Evolutionary conservation across 805 yeast species (phyloP), one percentile per base, ranked within the genome.

Genomic region (Lachancea mirantina): DNA sequence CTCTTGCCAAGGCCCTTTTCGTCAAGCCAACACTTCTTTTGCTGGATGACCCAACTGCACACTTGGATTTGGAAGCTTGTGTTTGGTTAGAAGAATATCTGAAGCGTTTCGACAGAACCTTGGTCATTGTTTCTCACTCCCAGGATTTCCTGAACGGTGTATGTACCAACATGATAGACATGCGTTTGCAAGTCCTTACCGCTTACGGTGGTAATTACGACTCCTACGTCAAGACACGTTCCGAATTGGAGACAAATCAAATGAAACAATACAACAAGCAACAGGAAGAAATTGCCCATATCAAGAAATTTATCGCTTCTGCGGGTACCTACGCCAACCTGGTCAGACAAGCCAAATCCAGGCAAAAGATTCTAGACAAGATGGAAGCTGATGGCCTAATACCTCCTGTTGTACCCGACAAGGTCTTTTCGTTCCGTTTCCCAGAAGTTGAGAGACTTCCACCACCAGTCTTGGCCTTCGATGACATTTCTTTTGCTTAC

Each of bases 291-390:
- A 92, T 92, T 55, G 85, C 78, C 23, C 97, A 92, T 67, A 94
- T 92, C 65, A 92, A 92, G 75, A 92, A 92, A 70, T 92, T 92
- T 62, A 92, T 92, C 68, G 98, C 98, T 23, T 83, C 95, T 49
- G 98, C 98, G 37, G 98, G 98, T 88, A 92, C 98, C 35, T 92
- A 92, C 68, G 97, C 98, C 42, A 92, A 92, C 69, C 73, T 92
- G 70, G 98, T 92, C 39, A 85, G 84, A 64, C 98, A 92, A 69
- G 98, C 98, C 46, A 92, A 92, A 67, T 92, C 98, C 20, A 84
- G 97, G 70, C 98, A 92, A 74, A 92, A 92, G 80, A 92, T 92
- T 60, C 73, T 92, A 63, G 98, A 92, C 68, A 92, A 92, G 80
- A 92, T 92, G 98, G 98, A 92, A 70, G 97, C 98, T 50, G 98